phyloP scores from a whole-genome alignment of 768 basidiomycete species.

The Trametes maxima region DNA sequence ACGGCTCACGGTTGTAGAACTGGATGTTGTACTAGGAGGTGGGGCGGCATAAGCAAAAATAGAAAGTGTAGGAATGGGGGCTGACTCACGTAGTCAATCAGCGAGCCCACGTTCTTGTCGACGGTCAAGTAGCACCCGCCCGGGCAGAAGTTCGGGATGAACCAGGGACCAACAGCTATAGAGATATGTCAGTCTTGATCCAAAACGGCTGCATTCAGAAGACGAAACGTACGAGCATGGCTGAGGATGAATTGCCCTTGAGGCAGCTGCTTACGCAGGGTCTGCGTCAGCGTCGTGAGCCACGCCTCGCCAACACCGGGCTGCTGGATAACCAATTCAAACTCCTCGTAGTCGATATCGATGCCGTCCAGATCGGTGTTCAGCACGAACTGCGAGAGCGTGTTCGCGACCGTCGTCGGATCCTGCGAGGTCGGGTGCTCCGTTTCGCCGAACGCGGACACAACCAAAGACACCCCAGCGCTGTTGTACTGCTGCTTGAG shows the following conservation, averaged over 20 bases:
- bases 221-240: constrained; percentile 33
- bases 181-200: not conserved
- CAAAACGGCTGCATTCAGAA: not conserved
- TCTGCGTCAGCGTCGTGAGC: constrained; percentile 40
- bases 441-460: constrained; percentile 53
- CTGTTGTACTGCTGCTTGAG: constrained; percentile 50
- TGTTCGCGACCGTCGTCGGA: constrained; percentile 41
- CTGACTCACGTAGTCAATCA: constrained; percentile 47
- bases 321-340: constrained; percentile 64
- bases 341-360: constrained; percentile 55
- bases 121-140: constrained; percentile 45
- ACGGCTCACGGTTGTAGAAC: constrained; percentile 38
- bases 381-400: constrained; percentile 49
- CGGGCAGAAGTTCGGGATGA: constrained; percentile 36
- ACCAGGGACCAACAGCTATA: constrained; percentile 48
- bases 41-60: too few species aligned
- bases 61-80: too few species aligned
- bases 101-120: constrained; percentile 41
- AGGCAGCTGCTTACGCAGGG: constrained; percentile 38
- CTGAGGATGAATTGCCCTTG: constrained; percentile 38
- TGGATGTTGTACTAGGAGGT: constrained; percentile 52
- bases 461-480: constrained; percentile 59
- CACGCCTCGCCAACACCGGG: constrained; percentile 52
- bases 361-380: constrained; percentile 50
- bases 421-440: constrained; percentile 47